A percentile compares a stretch with the other conserved stretches of the same genome.
Evolutionary conservation across 2,329 filamentous ascomycete genomes (phyloP).

Genomic region (Penicillium capsulatum): DNA sequence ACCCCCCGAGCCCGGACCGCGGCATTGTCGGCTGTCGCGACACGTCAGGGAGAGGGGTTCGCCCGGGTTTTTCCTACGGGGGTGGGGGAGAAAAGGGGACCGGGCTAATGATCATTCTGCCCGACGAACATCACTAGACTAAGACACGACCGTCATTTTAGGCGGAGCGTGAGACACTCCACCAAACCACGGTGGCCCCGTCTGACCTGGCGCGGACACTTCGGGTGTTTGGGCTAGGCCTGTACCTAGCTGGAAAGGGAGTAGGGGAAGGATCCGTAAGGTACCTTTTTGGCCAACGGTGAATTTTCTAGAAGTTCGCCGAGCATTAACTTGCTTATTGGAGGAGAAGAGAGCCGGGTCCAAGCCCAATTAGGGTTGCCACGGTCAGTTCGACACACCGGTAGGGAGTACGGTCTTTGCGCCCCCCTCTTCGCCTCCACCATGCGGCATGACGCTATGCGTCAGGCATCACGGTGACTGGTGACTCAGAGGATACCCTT

Average conservation of each 20-base stretch:
- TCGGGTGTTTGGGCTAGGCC: too few species aligned
- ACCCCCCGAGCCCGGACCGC: conserved; percentile 1
- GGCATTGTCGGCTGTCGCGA: conserved; percentile 3
- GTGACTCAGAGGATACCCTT: conserved; percentile 23
- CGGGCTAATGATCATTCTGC: too few species aligned
- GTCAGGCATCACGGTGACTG: background rate
- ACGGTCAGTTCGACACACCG: conserved; percentile 7
- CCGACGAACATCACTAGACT: conserved; percentile 1
- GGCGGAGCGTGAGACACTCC: conserved; percentile 13
- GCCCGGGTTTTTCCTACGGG: conserved; percentile 17
- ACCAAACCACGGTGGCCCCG: background rate
- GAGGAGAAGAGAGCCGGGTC: background rate
- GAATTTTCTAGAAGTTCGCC: conserved; percentile 1
- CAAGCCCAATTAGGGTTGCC: conserved; percentile 9
- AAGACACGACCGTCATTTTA: too few species aligned
- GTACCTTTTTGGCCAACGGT: too few species aligned
- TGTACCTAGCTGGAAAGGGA: background rate
- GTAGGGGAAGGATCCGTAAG: too few species aligned
- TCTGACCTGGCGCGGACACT: too few species aligned
- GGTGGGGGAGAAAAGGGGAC: conserved; percentile 12
- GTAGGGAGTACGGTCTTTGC: conserved; percentile 1
- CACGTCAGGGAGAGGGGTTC: conserved; percentile 4
- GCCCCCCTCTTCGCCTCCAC: background rate
- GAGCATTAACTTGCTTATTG: background rate
- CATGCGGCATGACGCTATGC: conserved; percentile 24